phyloP scores from a whole-genome alignment of 345 rosid species.

The Geranium rotundifolium region DNA sequence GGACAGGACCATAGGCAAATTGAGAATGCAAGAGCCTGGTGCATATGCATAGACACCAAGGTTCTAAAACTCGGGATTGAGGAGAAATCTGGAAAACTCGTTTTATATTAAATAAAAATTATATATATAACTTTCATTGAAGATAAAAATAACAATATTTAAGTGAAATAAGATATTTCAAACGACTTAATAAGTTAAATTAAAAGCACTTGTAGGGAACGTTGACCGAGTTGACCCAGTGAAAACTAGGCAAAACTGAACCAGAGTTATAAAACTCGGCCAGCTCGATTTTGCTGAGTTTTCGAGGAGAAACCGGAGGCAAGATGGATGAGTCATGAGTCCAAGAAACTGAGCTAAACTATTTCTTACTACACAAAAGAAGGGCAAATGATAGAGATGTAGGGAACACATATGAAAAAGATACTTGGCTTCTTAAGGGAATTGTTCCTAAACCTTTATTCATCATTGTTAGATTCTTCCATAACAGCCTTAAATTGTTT shows the following conservation, averaged over 20 bases:
- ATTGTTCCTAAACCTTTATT: conserved; percentile 40
- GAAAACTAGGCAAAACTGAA: too few relatives aligned
- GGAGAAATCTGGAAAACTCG: too few relatives aligned
- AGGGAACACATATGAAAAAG: conserved; percentile 37
- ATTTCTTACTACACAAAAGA: conserved; percentile 39
- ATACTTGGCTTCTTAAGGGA: conserved; percentile 65
- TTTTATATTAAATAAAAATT: too few relatives aligned
- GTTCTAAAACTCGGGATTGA: too few relatives aligned
- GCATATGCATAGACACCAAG: neutral
- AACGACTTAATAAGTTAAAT: too few relatives aligned
- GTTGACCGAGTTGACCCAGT: too few relatives aligned
- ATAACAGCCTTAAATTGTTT: conserved; percentile 54
- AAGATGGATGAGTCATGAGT: conserved; percentile 15
- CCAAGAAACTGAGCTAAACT: conserved; percentile 20
- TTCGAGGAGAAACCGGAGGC: conserved; percentile 39
- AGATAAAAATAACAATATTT: too few relatives aligned
- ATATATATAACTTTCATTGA: too few relatives aligned
- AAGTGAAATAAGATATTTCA: too few relatives aligned
- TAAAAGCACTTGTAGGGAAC: too few relatives aligned
- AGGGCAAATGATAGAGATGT: conserved; percentile 30
- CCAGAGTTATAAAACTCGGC: too few relatives aligned
- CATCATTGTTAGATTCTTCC: conserved; percentile 60
- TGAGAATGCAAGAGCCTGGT: conserved; percentile 3
- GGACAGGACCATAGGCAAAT: conserved; percentile 9
- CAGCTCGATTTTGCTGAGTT: conserved; percentile 14